These are phyloP conservation scores for Viola pubescens DNA, from an alignment of 441 rosid species.

Conservation along the genomic window DNA sequence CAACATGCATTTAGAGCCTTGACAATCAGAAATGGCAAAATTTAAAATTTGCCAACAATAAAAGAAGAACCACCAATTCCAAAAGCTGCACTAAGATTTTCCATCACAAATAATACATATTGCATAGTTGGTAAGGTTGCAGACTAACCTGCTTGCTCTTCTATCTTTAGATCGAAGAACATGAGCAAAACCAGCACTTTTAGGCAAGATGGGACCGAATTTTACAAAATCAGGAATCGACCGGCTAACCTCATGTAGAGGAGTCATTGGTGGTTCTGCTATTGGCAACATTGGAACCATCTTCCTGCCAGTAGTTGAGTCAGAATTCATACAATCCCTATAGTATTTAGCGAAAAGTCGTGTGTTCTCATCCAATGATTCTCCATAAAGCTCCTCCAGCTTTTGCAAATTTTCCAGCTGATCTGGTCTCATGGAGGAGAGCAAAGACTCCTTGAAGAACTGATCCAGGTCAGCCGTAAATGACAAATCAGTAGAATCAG, in stretches of 20 bases:
- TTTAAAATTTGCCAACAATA: background rate
- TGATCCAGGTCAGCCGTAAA: conserved; percentile 51
- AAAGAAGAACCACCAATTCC: background rate
- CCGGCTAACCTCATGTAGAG: conserved; percentile 41
- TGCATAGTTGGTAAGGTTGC: background rate
- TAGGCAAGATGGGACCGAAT: conserved; percentile 58
- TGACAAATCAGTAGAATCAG: conserved; percentile 50
- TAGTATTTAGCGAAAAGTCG: conserved; percentile 49
- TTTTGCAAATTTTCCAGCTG: conserved; percentile 43
- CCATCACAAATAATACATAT: background rate
- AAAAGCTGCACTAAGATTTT: background rate
- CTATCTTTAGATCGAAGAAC: conserved; percentile 26
- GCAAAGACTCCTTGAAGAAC: conserved; percentile 46
- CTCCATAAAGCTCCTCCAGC: conserved; percentile 49
- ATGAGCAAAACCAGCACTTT: conserved; percentile 43
- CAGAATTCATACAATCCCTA: conserved; percentile 40
- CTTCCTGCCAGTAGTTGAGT: conserved; percentile 35
- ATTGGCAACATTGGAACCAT: conserved; percentile 53
- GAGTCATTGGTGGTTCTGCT: conserved; percentile 67
- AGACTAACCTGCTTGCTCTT: conserved; percentile 35
- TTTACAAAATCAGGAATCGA: conserved; percentile 54
- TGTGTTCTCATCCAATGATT: conserved; percentile 51
- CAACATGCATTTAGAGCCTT: conserved; percentile 1
- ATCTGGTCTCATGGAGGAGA: conserved; percentile 48
- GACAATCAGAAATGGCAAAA: background rate